phyloP scores from a whole-genome alignment of 495 filamentous ascomycete species.

The Xeromyces bisporus region DNA sequence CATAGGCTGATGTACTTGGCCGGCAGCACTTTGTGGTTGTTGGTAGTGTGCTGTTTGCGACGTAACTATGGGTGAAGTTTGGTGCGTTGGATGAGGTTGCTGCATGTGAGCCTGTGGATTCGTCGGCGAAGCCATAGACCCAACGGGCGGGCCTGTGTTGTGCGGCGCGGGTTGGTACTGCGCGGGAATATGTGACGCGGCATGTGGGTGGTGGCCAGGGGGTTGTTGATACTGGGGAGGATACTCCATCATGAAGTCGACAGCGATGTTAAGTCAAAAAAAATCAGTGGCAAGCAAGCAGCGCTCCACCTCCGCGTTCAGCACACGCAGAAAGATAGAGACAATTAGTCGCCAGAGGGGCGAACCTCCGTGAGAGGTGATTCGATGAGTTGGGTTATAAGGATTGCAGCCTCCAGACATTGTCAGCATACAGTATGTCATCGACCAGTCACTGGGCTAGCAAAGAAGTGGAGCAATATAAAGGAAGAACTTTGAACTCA shows the following conservation, averaged over 20 bases:
- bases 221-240: constrained; percentile 37
- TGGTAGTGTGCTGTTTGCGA: constrained; percentile 35
- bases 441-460: constrained; percentile 30
- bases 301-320: constrained; percentile 7
- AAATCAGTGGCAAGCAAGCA: too few relatives aligned
- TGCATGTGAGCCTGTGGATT: constrained; percentile 37
- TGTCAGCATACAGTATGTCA: constrained; percentile 30
- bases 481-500: too few relatives aligned
- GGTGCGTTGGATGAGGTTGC: constrained; percentile 29
- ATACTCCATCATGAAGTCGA: constrained; percentile 40
- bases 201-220: constrained; percentile 38
- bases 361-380: constrained; percentile 17
- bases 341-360: constrained; percentile 11
- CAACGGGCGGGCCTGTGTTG: constrained; percentile 28
- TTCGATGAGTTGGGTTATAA: constrained; percentile 24
- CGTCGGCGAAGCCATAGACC: constrained; percentile 34
- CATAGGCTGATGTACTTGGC: constrained; percentile 33
- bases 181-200: constrained; percentile 31
- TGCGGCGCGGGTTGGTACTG: constrained; percentile 30
- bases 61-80: constrained; percentile 37
- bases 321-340: constrained; percentile 15
- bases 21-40: constrained; percentile 28
- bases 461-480: too few relatives aligned
- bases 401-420: constrained; percentile 22
- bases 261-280: too few relatives aligned